Evolutionary conservation across 1,284 basidiomycete species (phyloP).

Genomic region (Taiwanofungus camphoratus): DNA sequence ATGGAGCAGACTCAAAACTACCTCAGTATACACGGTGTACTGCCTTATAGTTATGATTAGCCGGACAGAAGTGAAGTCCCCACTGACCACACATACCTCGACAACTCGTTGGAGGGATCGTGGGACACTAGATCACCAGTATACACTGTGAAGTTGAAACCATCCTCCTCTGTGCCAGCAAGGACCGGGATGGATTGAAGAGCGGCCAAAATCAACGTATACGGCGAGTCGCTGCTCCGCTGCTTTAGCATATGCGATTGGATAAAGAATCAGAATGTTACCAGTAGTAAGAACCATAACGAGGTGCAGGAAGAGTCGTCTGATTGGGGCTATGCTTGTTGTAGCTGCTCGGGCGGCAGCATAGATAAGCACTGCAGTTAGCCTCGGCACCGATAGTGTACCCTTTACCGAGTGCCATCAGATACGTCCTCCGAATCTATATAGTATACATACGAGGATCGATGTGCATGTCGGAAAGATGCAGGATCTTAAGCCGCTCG

Average conservation of each 20-base stretch:
- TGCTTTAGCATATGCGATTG: background rate
- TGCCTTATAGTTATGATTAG: conserved; percentile 16
- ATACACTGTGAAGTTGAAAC: conserved; percentile 64
- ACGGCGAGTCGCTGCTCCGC: conserved; percentile 58
- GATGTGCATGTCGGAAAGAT: conserved; percentile 75
- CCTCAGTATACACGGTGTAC: conserved; percentile 48
- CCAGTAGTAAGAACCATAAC: conserved; percentile 63
- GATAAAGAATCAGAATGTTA: conserved; percentile 18
- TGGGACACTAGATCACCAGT: conserved; percentile 78
- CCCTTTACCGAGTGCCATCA: conserved; percentile 31
- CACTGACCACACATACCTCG: conserved; percentile 34
- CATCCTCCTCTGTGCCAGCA: conserved; percentile 51
- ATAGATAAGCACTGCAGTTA: conserved; percentile 67
- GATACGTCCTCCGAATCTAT: background rate
- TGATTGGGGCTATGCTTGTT: conserved; percentile 47
- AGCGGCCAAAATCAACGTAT: conserved; percentile 55
- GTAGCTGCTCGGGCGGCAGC: conserved; percentile 58
- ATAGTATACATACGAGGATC: conserved; percentile 50
- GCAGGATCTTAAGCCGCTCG: conserved; percentile 65
- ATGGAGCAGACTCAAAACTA: conserved; percentile 18
- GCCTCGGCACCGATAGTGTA: conserved; percentile 72
- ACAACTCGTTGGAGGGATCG: conserved; percentile 59
- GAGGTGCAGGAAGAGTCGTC: conserved; percentile 53
- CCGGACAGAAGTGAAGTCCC: background rate
- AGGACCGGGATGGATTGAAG: conserved; percentile 66